Base-by-base conservation (phyloP, 1,139 yeast species). In the Taiozyma sp. region DNA sequence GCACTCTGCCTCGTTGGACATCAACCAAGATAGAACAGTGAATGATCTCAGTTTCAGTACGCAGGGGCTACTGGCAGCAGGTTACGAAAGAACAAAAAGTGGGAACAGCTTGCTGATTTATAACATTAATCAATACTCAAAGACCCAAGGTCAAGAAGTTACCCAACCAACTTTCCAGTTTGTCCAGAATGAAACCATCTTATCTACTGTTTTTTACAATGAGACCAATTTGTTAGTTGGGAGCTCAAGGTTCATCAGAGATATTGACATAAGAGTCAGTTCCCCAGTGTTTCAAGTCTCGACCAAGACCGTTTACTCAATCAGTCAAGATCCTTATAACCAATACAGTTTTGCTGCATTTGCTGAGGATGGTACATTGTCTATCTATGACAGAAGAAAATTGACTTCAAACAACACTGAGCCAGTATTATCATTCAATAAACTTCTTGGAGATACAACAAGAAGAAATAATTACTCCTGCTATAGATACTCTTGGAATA, bases 381-480 rank as follows among this genome's bases (percentile, higher is more conserved):
- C 93, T 0, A 75, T 91, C 14, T 92, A 96, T 96, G 98, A 92
- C 65, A 76, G 96, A 54, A 76, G 97, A 54, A 83, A 79, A 57
- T 67, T 90, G 54, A 59, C 71, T 42, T 54, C 44, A 22, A 40
- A 59, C 28, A 55, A 51, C 24, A 52, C 71, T 0, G 76, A 79
- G 8, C 96, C 96, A 0, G 70, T 86, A 12, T 67, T 89, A 43
- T 76, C 80, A 34, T 86, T 90, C 63, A 81, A 80, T 51, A 83
- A 87, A 58, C 71, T 88, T 38, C 75, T 88, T 50, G 81, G 80
- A 51, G 95, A 87, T 51, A 73, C 80, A 2, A 76, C 83, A 32
- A 73, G 87, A 48, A 76, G 83, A 56, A 80, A 82, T 51, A 80
- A 79, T 60, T 78, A 78, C n/a, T 74, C 83, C 13, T 83, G 89